Conservation (phyloP, 768 basidiomycete species). For the Tricholoma saponaceum region DNA sequence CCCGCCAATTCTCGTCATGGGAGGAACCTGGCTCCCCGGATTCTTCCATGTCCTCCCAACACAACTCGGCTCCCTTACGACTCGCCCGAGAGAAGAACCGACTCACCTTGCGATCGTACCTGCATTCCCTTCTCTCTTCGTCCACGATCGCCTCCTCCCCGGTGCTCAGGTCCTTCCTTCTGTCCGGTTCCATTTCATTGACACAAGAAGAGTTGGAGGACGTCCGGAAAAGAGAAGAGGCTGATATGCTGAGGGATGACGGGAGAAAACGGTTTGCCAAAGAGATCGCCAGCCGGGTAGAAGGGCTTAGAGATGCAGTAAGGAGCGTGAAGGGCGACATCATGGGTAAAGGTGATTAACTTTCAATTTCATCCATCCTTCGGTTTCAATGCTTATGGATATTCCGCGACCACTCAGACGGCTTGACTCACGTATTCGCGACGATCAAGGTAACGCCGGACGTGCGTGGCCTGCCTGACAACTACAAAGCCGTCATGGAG, state of each 20-base stretch:
- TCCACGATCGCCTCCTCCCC: conserved; percentile 79
- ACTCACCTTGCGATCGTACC: conserved; percentile 87
- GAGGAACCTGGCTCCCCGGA: not conserved
- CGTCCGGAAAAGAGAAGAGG: conserved; percentile 76
- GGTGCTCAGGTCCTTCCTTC: conserved; percentile 81
- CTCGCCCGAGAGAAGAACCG: conserved; percentile 92
- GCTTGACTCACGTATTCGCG: conserved; percentile 83
- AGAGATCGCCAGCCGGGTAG: conserved; percentile 85
- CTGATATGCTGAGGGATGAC: conserved; percentile 83
- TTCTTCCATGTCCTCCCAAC: conserved; percentile 16
- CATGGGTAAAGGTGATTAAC: conserved; percentile 67
- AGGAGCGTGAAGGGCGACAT: conserved; percentile 90
- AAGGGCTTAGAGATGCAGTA: conserved; percentile 78
- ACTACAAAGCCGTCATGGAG: conserved; percentile 88
- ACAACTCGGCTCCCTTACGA: conserved; percentile 33
- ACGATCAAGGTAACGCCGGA: conserved; percentile 79
- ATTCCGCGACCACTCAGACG: conserved; percentile 47
- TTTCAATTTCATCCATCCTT: not conserved
- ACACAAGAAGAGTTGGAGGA: conserved; percentile 76
- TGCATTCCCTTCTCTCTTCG: conserved; percentile 73
- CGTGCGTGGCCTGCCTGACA: conserved; percentile 72
- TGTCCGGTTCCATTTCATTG: conserved; percentile 69
- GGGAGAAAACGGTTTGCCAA: conserved; percentile 79
- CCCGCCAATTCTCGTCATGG: conserved; percentile 1
- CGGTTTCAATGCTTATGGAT: not conserved